phyloP scores from a whole-genome alignment of 2,329 filamentous ascomycete species.

The Aspergillus pseudoterreus region DNA sequence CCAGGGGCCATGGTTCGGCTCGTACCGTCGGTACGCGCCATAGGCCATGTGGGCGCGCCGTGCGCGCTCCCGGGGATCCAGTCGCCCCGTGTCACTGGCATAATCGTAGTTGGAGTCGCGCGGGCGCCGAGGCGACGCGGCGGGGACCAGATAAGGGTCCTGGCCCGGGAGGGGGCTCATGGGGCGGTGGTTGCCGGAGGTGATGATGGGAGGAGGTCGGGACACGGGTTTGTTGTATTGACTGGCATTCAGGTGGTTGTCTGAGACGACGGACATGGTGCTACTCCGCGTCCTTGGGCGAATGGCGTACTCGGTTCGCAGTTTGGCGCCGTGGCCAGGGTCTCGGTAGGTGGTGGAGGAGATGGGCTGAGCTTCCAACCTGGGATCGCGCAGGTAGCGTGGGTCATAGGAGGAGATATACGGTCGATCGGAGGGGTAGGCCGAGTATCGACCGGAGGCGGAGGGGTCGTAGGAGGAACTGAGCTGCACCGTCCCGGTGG shows the following conservation, averaged over 20 bases:
- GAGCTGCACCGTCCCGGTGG: slow-evolving; percentile 38
- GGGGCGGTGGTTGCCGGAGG: slow-evolving; percentile 26
- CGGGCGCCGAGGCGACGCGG: slow-evolving; percentile 23
- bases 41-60: slow-evolving; percentile 18
- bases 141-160: slow-evolving; percentile 32
- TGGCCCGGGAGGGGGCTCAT: slow-evolving; percentile 31
- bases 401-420: slow-evolving; percentile 27
- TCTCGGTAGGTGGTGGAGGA: slow-evolving; percentile 31
- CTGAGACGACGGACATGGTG: slow-evolving; percentile 26
- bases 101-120: slow-evolving; percentile 33
- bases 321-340: slow-evolving; percentile 27
- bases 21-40: slow-evolving; percentile 24
- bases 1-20: slow-evolving; percentile 17
- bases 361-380: slow-evolving; percentile 32
- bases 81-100: slow-evolving; percentile 33
- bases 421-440: slow-evolving; percentile 30
- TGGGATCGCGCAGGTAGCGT: slow-evolving; percentile 20
- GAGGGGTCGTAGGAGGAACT: slow-evolving; percentile 32
- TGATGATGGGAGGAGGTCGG: slow-evolving; percentile 25
- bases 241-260: slow-evolving; percentile 23
- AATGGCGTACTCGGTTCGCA: slow-evolving; percentile 36
- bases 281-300: slow-evolving; percentile 35
- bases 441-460: slow-evolving; percentile 25
- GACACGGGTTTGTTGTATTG: slow-evolving; percentile 27
- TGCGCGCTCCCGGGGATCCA: slow-evolving; percentile 19